phyloP scores from a whole-genome alignment of 1,284 basidiomycete genomes.

The Moesziomyces aphidis region DNA sequence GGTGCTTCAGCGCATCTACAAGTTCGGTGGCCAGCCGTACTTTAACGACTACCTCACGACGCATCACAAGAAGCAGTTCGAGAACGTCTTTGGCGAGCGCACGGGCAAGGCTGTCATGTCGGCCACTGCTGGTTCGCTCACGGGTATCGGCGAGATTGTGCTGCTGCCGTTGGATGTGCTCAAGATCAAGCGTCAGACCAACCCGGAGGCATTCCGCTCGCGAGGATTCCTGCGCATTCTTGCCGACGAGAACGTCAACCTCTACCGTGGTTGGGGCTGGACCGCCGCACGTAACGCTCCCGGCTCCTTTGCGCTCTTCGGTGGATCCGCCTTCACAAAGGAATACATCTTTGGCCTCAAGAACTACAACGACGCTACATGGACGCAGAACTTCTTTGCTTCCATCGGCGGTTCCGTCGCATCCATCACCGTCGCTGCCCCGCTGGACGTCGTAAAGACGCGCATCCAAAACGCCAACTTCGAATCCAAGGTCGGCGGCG shows the following conservation, averaged over 20 bases:
- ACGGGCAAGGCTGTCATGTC: slow-evolving; percentile 96
- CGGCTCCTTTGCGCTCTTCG: slow-evolving; percentile 90
- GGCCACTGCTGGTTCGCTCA: slow-evolving; percentile 80
- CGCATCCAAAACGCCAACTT: slow-evolving; percentile 98
- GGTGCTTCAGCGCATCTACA: slow-evolving; percentile 71
- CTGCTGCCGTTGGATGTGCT: slow-evolving; percentile 93
- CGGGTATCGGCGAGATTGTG: slow-evolving; percentile 88
- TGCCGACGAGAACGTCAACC: slow-evolving; percentile 85
- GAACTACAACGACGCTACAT: slow-evolving; percentile 92
- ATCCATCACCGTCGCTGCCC: slow-evolving; percentile 94
- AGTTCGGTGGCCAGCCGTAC: slow-evolving; percentile 98
- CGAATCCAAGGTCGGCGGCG: slow-evolving; percentile 85
- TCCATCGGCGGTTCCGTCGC: slow-evolving; percentile 93
- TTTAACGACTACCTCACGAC: slow-evolving; percentile 90
- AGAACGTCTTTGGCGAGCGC: slow-evolving; percentile 88
- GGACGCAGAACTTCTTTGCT: slow-evolving; percentile 82
- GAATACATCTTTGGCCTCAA: slow-evolving; percentile 88
- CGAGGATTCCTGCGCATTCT: slow-evolving; percentile 89
- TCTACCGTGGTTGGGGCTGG: slow-evolving; percentile 99
- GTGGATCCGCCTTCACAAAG: slow-evolving; percentile 93
- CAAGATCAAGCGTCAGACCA: slow-evolving; percentile 86
- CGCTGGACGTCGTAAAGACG: slow-evolving; percentile 90
- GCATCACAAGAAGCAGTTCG: slow-evolving; percentile 82
- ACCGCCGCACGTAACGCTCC: slow-evolving; percentile 98
- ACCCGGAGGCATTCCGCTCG: slow-evolving; percentile 64